A percentile compares a stretch with the other conserved stretches of the same genome.
These are phyloP conservation scores for Acorus gramineus DNA, from an alignment of 106 monocot genomes.

Conservation along the genomic window DNA sequence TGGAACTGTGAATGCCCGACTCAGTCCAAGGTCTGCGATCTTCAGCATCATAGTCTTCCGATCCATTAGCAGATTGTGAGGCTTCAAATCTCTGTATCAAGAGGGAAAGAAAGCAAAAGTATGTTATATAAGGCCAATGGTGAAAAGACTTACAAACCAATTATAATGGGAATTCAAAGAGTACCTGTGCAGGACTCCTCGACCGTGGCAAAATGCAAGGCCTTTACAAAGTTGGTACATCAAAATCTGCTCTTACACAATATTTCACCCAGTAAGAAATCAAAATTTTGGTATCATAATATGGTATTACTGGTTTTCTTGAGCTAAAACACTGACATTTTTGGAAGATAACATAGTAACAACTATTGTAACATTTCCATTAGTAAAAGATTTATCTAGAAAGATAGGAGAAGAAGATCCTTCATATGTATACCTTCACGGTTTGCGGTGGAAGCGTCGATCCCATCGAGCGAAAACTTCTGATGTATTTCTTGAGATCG, in stretches of 20 bases:
- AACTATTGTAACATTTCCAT: too few relatives aligned
- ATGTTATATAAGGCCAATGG: too few relatives aligned
- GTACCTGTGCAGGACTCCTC: conserved; percentile 86
- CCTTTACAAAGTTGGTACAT: conserved; percentile 99
- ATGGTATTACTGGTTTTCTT: too few relatives aligned
- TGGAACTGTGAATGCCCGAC: conserved; percentile 72
- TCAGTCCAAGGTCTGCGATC: conserved; percentile 91
- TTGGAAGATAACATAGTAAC: too few relatives aligned
- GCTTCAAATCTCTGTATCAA: conserved; percentile 69
- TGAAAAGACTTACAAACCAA: too few relatives aligned
- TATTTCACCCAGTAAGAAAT: neutral
- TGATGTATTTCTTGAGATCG: conserved; percentile 89
- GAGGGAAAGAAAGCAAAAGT: too few relatives aligned
- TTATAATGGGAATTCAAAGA: too few relatives aligned
- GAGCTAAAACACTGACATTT: too few relatives aligned
- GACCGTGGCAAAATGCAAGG: conserved; percentile 84
- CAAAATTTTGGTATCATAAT: neutral
- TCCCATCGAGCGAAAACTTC: conserved; percentile 39
- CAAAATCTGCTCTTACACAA: conserved; percentile 36
- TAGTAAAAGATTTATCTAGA: too few relatives aligned
- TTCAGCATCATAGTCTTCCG: conserved; percentile 84
- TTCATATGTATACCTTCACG: conserved; percentile 40
- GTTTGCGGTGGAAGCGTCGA: conserved; percentile 37
- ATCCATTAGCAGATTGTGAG: conserved; percentile 94
- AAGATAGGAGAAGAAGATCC: neutral